A percentile compares a stretch with the other conserved stretches of the same genome.
Evolutionary conservation across 2,329 filamentous ascomycete species (phyloP).

Genomic region (Emmonsia crescens): DNA sequence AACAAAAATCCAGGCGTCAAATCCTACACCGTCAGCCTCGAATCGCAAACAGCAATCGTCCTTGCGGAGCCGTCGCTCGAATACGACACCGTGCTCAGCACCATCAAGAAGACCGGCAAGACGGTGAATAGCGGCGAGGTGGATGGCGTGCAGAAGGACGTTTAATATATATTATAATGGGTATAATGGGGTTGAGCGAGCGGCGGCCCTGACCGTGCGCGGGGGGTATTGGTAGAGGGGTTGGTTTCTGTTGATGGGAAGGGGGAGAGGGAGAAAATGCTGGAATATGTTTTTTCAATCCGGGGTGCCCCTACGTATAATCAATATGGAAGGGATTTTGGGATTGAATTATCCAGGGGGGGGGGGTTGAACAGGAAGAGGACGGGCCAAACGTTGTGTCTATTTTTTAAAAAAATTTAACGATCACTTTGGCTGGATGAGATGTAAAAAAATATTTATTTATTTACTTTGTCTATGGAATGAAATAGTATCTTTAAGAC

Average conservation of each 20-base stretch:
- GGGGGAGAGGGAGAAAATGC: background rate
- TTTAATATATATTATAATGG: slow-evolving; percentile 18
- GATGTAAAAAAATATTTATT: too few relatives aligned
- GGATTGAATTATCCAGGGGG: too few relatives aligned
- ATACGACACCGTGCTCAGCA: slow-evolving; percentile 72
- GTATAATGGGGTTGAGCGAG: background rate
- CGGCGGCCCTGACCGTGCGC: background rate
- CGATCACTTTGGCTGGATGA: too few relatives aligned
- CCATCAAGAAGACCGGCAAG: slow-evolving; percentile 94
- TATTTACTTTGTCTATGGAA: too few relatives aligned
- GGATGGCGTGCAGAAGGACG: slow-evolving; percentile 30
- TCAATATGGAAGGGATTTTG: too few relatives aligned
- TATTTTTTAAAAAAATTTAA: too few relatives aligned
- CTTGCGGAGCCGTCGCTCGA: slow-evolving; percentile 56
- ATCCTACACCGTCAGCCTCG: slow-evolving; percentile 76
- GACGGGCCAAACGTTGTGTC: too few relatives aligned
- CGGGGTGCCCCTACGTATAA: too few relatives aligned
- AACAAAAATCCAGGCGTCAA: slow-evolving; percentile 56
- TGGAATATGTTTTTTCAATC: background rate
- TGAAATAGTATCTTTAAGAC: too few relatives aligned
- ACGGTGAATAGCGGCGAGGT: slow-evolving; percentile 58
- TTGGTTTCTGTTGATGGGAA: background rate
- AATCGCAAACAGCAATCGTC: slow-evolving; percentile 71
- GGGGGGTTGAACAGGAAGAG: too few relatives aligned
- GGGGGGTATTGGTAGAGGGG: background rate